Percentiles rank a stretch among this genome's conserved stretches.
Evolutionary conservation across 1,284 basidiomycete species (phyloP).

Genomic region (Naganishia cerealis): DNA sequence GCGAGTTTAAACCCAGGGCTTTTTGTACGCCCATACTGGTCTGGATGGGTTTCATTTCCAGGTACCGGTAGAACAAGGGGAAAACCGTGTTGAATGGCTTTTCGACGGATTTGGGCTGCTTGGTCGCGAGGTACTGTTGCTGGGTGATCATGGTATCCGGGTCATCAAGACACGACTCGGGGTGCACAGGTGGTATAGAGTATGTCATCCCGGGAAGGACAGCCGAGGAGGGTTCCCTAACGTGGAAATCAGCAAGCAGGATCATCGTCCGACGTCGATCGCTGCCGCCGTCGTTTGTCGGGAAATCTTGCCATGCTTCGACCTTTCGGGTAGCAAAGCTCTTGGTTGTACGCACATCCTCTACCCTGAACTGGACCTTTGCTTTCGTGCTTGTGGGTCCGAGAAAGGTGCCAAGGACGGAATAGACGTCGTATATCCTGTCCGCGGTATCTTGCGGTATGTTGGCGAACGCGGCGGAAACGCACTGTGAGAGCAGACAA

Average conservation of each 20-base stretch:
- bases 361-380: constrained; percentile 14
- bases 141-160: constrained; percentile 13
- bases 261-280: constrained; percentile 21
- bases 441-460: constrained; percentile 6
- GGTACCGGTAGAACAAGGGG: constrained; percentile 20
- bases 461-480: constrained; percentile 18
- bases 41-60: constrained; percentile 9
- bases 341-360: constrained; percentile 21
- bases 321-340: constrained; percentile 27
- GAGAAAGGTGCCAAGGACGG: constrained; percentile 26
- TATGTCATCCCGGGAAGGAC: constrained; percentile 1
- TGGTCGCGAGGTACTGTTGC: not conserved
- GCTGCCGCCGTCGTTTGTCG: not conserved
- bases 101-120: not conserved
- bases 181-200: constrained; percentile 4
- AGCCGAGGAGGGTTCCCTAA: not conserved
- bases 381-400: constrained; percentile 17
- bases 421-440: constrained; percentile 25
- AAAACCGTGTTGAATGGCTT: constrained; percentile 21
- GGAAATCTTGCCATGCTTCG: constrained; percentile 21
- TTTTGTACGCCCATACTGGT: constrained; percentile 14
- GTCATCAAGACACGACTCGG: not conserved
- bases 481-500: constrained; percentile 9
- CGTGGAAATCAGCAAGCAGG: constrained; percentile 23
- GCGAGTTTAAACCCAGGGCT: constrained; percentile 13